Conservation (phyloP, 768 basidiomycete genomes). For the Leucocoprinus birnbaumii region DNA sequence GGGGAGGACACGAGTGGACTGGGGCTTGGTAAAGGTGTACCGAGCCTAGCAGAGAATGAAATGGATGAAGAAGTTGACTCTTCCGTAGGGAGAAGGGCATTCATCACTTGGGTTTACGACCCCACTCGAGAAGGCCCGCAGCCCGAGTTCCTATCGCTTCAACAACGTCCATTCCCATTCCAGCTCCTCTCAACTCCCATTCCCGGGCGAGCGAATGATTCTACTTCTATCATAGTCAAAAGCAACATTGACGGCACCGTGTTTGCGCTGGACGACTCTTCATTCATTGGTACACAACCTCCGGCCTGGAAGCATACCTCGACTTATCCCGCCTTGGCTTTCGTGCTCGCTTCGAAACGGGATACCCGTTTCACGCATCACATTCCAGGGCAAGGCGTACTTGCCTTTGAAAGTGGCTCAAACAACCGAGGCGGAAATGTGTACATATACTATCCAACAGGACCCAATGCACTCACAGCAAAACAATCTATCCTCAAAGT, state of each 20-base stretch:
- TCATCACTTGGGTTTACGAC: slow-evolving; percentile 61
- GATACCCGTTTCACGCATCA: slow-evolving; percentile 90
- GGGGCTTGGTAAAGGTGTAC: slow-evolving; percentile 65
- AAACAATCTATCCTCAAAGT: slow-evolving; percentile 83
- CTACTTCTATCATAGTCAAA: slow-evolving; percentile 58
- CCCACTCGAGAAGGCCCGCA: slow-evolving; percentile 7
- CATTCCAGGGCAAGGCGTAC: slow-evolving; percentile 46
- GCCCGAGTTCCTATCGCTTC: slow-evolving; percentile 2
- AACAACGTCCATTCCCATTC: slow-evolving; percentile 31
- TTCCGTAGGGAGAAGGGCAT: slow-evolving; percentile 61
- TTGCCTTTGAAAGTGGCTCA: slow-evolving; percentile 83
- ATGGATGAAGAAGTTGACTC: slow-evolving; percentile 88
- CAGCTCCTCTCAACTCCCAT: slow-evolving; percentile 69
- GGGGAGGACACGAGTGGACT: slow-evolving; percentile 61
- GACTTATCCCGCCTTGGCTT: slow-evolving; percentile 90
- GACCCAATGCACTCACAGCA: slow-evolving; percentile 53
- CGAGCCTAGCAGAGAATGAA: slow-evolving; percentile 85
- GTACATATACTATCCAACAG: slow-evolving; percentile 74
- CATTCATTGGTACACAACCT: slow-evolving; percentile 8
- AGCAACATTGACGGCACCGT: slow-evolving; percentile 71
- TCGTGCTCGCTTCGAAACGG: slow-evolving; percentile 90
- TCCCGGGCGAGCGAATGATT: slow-evolving; percentile 42
- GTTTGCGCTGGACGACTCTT: slow-evolving; percentile 41
- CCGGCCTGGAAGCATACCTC: slow-evolving; percentile 68
- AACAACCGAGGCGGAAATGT: slow-evolving; percentile 73